Evolutionary conservation across 768 basidiomycete genomes (phyloP).

Genomic region (Pulveroboletus sp.): DNA sequence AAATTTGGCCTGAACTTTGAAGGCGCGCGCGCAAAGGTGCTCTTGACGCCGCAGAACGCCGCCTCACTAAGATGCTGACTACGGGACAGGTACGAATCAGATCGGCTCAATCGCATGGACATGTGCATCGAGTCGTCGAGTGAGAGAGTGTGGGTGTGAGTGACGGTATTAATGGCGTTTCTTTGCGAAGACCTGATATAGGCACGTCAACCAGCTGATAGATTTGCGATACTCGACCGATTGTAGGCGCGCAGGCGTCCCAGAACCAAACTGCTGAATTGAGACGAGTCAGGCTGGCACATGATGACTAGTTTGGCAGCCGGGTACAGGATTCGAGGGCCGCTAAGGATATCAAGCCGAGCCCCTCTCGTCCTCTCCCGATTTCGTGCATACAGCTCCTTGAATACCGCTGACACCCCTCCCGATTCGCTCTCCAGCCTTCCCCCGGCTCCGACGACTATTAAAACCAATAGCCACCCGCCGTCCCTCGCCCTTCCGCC

Average conservation of each 20-base stretch:
- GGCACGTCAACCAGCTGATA: constrained; percentile 13
- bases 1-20: constrained; percentile 12
- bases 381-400: constrained; percentile 26
- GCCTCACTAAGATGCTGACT: constrained; percentile 6
- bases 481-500: constrained; percentile 22
- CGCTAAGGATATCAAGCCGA: constrained; percentile 33
- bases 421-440: constrained; percentile 26
- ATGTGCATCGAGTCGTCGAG: neutral
- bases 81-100: constrained; percentile 7
- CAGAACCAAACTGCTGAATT: constrained; percentile 30
- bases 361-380: constrained; percentile 41
- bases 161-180: constrained; percentile 21
- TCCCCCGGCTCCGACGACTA: constrained; percentile 35
- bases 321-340: constrained; percentile 30
- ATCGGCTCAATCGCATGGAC: constrained; percentile 8
- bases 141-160: constrained; percentile 6
- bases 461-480: constrained; percentile 30
- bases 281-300: constrained; percentile 42
- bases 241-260: constrained; percentile 15
- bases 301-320: constrained; percentile 36
- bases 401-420: constrained; percentile 27
- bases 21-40: neutral
- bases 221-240: constrained; percentile 20
- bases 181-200: constrained; percentile 18
- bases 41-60: constrained; percentile 17